Percentiles rank a stretch among this genome's conserved stretches.
Evolutionary conservation across 306 rosid genomes (phyloP).

Genomic region (Lotus japonicus): DNA sequence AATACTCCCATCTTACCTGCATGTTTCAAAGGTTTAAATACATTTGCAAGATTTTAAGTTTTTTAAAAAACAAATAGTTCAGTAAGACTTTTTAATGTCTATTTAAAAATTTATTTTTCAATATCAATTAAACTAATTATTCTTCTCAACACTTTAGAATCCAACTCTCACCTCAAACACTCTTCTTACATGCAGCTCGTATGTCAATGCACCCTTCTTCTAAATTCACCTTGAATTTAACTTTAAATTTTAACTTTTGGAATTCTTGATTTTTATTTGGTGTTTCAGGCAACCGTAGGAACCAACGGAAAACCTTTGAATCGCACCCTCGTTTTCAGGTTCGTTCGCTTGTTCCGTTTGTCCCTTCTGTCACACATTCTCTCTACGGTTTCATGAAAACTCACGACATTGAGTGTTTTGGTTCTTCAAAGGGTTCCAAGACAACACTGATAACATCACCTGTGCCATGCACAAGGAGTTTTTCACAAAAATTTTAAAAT

Average conservation of each 20-base stretch:
- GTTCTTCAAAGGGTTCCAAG: constrained; percentile 73
- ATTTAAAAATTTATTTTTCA: too few species aligned
- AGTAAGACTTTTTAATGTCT: too few species aligned
- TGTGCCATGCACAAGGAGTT: too few species aligned
- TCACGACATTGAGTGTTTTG: constrained; percentile 1
- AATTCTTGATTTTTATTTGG: too few species aligned
- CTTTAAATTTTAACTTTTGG: not conserved
- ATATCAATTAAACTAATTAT: too few species aligned
- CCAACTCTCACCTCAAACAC: constrained; percentile 52
- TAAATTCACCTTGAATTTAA: not conserved
- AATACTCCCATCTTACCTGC: too few species aligned
- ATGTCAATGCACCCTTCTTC: not conserved
- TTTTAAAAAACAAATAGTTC: too few species aligned
- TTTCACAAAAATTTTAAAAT: too few species aligned
- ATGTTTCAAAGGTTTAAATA: too few species aligned
- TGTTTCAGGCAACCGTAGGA: constrained; percentile 72
- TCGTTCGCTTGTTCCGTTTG: constrained; percentile 19
- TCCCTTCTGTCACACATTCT: not conserved
- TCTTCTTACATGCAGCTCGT: constrained; percentile 68
- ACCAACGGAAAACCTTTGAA: constrained; percentile 66
- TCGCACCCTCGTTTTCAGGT: constrained; percentile 75
- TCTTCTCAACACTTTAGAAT: constrained; percentile 56
- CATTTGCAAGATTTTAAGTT: too few species aligned
- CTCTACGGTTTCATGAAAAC: not conserved
- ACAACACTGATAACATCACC: constrained; percentile 46